Conservation (phyloP, 495 filamentous ascomycete species). For the Penicilliopsis zonata region DNA sequence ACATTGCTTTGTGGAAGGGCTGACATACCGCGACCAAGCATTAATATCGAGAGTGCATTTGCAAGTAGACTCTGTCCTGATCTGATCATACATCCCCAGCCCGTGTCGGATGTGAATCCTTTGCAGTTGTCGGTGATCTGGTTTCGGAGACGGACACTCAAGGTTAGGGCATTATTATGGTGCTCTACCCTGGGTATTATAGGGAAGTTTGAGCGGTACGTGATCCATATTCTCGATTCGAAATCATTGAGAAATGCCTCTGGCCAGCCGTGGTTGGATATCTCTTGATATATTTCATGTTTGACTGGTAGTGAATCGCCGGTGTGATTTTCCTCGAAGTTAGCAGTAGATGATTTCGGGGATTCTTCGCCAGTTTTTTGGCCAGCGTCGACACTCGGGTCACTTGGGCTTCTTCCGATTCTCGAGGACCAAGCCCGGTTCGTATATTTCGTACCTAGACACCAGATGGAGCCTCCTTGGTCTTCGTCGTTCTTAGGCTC, state of each 20-base stretch:
- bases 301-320: slow-evolving; percentile 33
- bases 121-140: slow-evolving; percentile 66
- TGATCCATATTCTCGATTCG: slow-evolving; percentile 91
- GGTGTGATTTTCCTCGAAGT: slow-evolving; percentile 19
- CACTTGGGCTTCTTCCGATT: neutral
- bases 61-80: slow-evolving; percentile 90
- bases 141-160: slow-evolving; percentile 70
- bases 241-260: slow-evolving; percentile 81
- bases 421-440: neutral
- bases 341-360: neutral
- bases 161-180: slow-evolving; percentile 61
- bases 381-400: slow-evolving; percentile 11
- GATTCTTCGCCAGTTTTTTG: neutral
- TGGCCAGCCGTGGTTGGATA: slow-evolving; percentile 58
- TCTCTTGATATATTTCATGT: slow-evolving; percentile 1
- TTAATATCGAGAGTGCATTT: slow-evolving; percentile 61
- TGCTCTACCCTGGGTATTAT: slow-evolving; percentile 71
- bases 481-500: slow-evolving; percentile 73
- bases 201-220: slow-evolving; percentile 81
- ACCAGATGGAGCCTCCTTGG: slow-evolving; percentile 69
- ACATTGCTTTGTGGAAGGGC: no score
- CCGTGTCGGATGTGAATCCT: slow-evolving; percentile 87
- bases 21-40: slow-evolving; percentile 63
- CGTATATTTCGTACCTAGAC: slow-evolving; percentile 75
- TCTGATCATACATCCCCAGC: slow-evolving; percentile 99